Evolutionary conservation across 2,329 filamentous ascomycete species (phyloP), one percentile per base, ranked within the genome.

Genomic region (Neonectria magnoliae): DNA sequence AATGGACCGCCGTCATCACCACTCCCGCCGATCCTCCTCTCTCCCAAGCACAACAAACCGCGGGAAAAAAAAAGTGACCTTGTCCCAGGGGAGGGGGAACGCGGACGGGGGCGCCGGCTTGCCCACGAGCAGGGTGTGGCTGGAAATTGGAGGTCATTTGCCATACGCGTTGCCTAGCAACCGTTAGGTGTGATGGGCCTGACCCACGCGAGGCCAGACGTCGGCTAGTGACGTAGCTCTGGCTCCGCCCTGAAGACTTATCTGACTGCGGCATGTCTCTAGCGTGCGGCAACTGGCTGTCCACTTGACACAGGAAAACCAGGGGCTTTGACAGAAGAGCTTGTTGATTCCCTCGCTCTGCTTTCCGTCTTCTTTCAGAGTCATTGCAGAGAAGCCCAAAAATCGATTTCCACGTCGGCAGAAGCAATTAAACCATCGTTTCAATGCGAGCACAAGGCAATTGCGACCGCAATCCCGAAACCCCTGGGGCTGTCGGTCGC

Each of bases 141-240:
- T 66, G 66, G 61, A 65, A 57, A 69, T 62, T 57, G 42, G 36
- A 51, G 57, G 55, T 36, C 53, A 64, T 60, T 60, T 64, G 59
- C 36, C 59, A 54, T 9, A 20, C 4, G 1, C 57, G 71, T 73
- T 71, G 71, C 71, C 69, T 65, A 57, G 71, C 71, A 73, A 73
- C 71, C 31, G 29, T 16, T 48, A 42, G 62, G 29, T 29, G 31
- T 38, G 62, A 56, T 65, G 50, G 45, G 51, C 63, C 70, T 67
- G 70, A 68, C 38, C 64, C 58, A 52, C 38, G 51, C 63, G 56
- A 60, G 59, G 38, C 70, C 55, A 63, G 55, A 61, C 57, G 57
- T 61, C 65, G 68, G 71, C 72, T 67, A 71, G 73, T 75, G 73
- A 75, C 73, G 73, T 75, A 75, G 70, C 65, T 55, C 33, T 25